Conservation (phyloP, 2,329 filamentous ascomycete genomes). For the Ramularia endophylla region DNA sequence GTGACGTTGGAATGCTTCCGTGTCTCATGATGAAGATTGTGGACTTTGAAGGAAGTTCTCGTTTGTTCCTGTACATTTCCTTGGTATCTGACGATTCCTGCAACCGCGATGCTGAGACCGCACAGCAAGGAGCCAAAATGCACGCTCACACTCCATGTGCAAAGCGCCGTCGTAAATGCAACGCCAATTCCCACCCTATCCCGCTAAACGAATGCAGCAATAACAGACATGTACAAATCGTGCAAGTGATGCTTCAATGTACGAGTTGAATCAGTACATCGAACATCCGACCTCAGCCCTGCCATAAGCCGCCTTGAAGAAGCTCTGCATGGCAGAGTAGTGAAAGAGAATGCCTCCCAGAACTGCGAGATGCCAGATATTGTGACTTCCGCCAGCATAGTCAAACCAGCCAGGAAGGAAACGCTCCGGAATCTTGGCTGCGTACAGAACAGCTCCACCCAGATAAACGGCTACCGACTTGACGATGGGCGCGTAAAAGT, state of each 20-base stretch:
- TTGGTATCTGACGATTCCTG: too few species aligned
- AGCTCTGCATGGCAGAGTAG: constrained; percentile 91
- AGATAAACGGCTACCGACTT: constrained; percentile 88
- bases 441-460: constrained; percentile 77
- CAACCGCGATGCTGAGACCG: too few species aligned
- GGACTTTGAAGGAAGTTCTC: too few species aligned
- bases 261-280: constrained; percentile 20
- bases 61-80: too few species aligned
- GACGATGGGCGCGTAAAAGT: constrained; percentile 81
- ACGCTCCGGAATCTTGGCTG: constrained; percentile 84
- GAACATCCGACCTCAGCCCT: constrained; percentile 27
- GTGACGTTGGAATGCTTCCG: too few species aligned
- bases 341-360: constrained; percentile 96
- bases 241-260: too few species aligned
- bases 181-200: too few species aligned
- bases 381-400: constrained; percentile 91
- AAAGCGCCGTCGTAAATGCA: too few species aligned
- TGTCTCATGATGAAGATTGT: too few species aligned
- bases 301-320: constrained; percentile 60
- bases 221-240: neutral
- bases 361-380: constrained; percentile 95
- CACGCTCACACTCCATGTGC: too few species aligned
- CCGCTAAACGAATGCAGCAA: too few species aligned
- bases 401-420: constrained; percentile 93
- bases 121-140: too few species aligned